Evolutionary conservation across 1,284 basidiomycete species (phyloP).

Genomic region (Ustilago hordei): DNA sequence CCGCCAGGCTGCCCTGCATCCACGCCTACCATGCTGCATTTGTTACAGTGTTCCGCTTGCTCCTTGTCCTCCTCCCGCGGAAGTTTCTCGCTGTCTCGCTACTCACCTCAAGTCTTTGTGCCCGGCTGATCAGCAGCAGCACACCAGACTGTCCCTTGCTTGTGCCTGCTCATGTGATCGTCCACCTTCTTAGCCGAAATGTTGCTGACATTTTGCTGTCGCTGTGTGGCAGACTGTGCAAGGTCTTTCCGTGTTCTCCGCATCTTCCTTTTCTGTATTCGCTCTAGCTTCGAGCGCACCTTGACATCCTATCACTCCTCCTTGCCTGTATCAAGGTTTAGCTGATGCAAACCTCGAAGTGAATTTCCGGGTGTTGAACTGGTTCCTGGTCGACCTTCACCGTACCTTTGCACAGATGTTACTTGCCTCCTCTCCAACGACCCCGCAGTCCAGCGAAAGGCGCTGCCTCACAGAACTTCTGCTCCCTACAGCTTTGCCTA

Average conservation of each 20-base stretch:
- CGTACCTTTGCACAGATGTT: neutral
- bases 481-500: neutral
- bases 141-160: neutral
- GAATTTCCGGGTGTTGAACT: conserved; percentile 2
- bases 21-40: neutral
- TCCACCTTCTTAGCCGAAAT: neutral
- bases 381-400: neutral
- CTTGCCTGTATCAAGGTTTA: neutral
- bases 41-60: neutral
- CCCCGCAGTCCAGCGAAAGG: neutral
- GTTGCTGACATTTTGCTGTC: neutral
- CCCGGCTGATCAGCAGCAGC: conserved; percentile 6
- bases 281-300: neutral
- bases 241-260: neutral
- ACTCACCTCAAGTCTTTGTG: neutral
- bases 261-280: neutral
- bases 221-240: neutral
- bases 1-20: too few relatives aligned
- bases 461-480: neutral
- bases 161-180: conserved; percentile 1
- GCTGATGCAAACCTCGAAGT: neutral
- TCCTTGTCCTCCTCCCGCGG: neutral
- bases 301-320: neutral
- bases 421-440: neutral
- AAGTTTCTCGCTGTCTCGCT: neutral